Percentiles rank a stretch among this genome's conserved stretches.
Conservation (phyloP, 495 filamentous ascomycete genomes). For the Daldinia concentrica region DNA sequence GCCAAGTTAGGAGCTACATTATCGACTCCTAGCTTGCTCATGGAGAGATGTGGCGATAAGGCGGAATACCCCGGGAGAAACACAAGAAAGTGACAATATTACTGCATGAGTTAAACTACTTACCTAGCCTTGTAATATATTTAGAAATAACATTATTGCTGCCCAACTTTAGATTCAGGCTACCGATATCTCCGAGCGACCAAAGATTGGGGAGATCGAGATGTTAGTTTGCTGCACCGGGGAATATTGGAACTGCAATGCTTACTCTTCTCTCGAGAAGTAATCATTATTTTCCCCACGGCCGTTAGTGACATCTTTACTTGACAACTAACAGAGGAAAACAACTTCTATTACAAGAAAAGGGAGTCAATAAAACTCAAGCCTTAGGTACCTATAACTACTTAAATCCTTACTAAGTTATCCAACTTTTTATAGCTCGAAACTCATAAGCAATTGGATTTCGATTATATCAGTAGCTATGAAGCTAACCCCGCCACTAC, state of each 20-base stretch:
- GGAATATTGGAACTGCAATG: neutral
- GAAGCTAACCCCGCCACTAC: neutral
- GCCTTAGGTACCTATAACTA: too few species aligned
- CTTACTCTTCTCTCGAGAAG: neutral
- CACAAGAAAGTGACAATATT: too few species aligned
- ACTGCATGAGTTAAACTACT: too few species aligned
- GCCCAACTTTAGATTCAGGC: neutral
- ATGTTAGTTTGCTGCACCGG: neutral
- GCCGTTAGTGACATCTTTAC: too few species aligned
- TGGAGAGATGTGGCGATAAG: neutral
- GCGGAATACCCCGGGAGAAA: neutral
- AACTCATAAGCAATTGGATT: neutral
- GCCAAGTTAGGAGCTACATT: neutral
- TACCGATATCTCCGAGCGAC: neutral
- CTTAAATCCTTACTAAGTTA: too few species aligned
- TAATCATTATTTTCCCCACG: too few species aligned
- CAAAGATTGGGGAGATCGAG: neutral
- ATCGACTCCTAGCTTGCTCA: neutral
- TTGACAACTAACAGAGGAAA: too few species aligned
- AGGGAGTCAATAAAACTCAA: too few species aligned
- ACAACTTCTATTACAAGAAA: too few species aligned
- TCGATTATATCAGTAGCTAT: neutral
- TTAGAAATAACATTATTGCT: neutral
- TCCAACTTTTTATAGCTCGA: neutral
- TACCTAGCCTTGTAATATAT: too few species aligned